phyloP scores from a whole-genome alignment of 768 basidiomycete species.

The Sarcomyxa edulis region DNA sequence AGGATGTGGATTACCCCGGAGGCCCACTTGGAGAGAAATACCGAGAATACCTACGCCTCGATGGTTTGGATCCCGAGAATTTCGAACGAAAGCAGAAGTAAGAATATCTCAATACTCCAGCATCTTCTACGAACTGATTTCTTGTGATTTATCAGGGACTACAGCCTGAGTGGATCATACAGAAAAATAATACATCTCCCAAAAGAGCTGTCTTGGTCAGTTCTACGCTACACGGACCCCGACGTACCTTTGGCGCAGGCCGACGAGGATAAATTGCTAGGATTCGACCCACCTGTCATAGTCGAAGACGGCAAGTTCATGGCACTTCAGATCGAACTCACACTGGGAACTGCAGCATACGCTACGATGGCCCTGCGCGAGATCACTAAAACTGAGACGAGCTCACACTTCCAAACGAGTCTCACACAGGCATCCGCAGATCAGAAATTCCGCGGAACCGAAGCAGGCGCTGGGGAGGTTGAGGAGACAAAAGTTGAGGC shows the following conservation, averaged over 20 bases:
- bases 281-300: conserved; percentile 65
- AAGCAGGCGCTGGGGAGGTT: conserved; percentile 25
- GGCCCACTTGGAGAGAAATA: conserved; percentile 86
- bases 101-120: conserved; percentile 14
- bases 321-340: conserved; percentile 81
- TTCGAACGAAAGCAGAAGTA: conserved; percentile 89
- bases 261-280: conserved; percentile 90
- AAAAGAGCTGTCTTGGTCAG: conserved; percentile 73
- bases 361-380: conserved; percentile 98
- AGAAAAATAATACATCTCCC: conserved; percentile 88
- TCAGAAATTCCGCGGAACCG: conserved; percentile 69
- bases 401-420: conserved; percentile 82
- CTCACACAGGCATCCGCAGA: conserved; percentile 78
- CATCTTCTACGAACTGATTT: conserved; percentile 4
- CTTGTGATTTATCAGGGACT: conserved; percentile 55
- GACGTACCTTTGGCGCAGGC: conserved; percentile 89
- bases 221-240: conserved; percentile 88
- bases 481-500: no score
- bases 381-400: conserved; percentile 93
- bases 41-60: conserved; percentile 70
- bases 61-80: conserved; percentile 88
- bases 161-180: conserved; percentile 89
- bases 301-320: conserved; percentile 75
- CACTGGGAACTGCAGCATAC: conserved; percentile 89
- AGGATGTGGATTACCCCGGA: conserved; percentile 88